A percentile compares a stretch with the other conserved stretches of the same genome.
These are phyloP conservation scores for Leccinum disarticulatum DNA, from an alignment of 768 basidiomycete genomes.

Conservation along the genomic window DNA sequence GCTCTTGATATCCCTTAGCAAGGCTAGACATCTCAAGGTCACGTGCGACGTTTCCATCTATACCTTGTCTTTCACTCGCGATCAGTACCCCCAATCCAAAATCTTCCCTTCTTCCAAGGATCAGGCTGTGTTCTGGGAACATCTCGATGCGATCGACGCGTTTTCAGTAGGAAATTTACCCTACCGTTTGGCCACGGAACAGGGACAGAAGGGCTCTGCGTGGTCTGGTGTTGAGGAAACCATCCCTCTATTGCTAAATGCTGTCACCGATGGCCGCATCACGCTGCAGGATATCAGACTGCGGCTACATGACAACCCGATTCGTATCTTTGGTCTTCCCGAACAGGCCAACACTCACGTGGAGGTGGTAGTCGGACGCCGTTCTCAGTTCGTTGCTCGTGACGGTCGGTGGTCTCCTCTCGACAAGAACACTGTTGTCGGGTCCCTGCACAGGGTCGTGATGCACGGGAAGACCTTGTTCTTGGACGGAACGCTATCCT, in stretches of 20 bases:
- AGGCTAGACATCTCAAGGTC: conserved; percentile 89
- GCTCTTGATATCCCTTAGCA: conserved; percentile 88
- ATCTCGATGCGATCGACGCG: conserved; percentile 79
- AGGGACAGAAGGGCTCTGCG: conserved; percentile 58
- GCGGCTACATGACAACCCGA: conserved; percentile 91
- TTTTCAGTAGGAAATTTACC: conserved; percentile 90
- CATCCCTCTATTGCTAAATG: conserved; percentile 82
- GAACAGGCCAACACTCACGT: conserved; percentile 86
- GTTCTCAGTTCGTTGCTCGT: conserved; percentile 51
- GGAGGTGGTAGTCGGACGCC: conserved; percentile 88
- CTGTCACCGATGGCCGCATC: conserved; percentile 76
- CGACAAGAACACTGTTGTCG: conserved; percentile 57
- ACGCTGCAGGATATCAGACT: conserved; percentile 78
- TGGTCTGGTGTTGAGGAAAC: conserved; percentile 86
- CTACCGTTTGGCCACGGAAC: conserved; percentile 66
- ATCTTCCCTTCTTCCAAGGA: conserved; percentile 73
- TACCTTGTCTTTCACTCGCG: conserved; percentile 82
- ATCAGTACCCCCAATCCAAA: conserved; percentile 64
- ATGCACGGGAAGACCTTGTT: conserved; percentile 86
- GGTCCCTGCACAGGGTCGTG: conserved; percentile 86
- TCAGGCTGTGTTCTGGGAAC: conserved; percentile 83
- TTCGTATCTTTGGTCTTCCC: conserved; percentile 86
- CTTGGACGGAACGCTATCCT: conserved; percentile 77
- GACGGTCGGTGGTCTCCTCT: conserved; percentile 81
- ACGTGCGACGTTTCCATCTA: conserved; percentile 96